Base-by-base conservation (phyloP, 2,329 filamentous ascomycete genomes). In the Lachnellula arida region DNA sequence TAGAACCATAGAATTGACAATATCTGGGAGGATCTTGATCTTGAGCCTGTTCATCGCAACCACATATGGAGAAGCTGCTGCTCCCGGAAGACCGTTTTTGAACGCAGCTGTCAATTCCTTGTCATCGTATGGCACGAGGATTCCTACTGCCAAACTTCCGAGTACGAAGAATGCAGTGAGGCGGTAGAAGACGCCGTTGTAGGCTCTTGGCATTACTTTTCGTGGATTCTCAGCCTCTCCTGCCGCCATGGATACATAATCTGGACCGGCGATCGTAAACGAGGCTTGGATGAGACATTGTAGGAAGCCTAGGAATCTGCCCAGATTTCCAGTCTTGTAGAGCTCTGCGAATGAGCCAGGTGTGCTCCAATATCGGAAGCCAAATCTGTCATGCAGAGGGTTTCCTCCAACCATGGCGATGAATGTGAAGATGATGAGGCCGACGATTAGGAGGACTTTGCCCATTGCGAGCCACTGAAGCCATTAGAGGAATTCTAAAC, bases 121-220 rank as follows among this genome's bases (percentile, higher is more conserved):
- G 63, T 88, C 84, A 57, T 88, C 79, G 67, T 83, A 84, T 2
- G 87, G 77, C 46, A 89, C 76, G 46, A 87, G 69, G 48, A 88
- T 85, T 9, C 84, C 85, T 23, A 88, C 81, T 34, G 77, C 78
- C 1, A 91, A 74, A 3, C 84, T 81, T 4, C 86, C 85, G 2
- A 86, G 77, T 23, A 89, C 77, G 70, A 89, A 90, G 73, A 91
- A 90, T 12, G 81, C 72, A 3, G 82, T 85, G 46, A 91, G 77
- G 46, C 88, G 83, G 69, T 85, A 88, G 72, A 89, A 89, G 5
- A 89, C 85, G 1, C 83, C 83, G 63, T 88, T 88, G 73, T 82
- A 90, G 0, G 87, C 87, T 49, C 77, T 79, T 23, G 85, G 86
- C 71, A 91, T 80, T 50, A 81, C 80, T 8, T 72, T 73, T 5